These are phyloP conservation scores for Kodamaea kakaduensis DNA, from an alignment of 805 yeast genomes.

Conservation along the genomic window DNA sequence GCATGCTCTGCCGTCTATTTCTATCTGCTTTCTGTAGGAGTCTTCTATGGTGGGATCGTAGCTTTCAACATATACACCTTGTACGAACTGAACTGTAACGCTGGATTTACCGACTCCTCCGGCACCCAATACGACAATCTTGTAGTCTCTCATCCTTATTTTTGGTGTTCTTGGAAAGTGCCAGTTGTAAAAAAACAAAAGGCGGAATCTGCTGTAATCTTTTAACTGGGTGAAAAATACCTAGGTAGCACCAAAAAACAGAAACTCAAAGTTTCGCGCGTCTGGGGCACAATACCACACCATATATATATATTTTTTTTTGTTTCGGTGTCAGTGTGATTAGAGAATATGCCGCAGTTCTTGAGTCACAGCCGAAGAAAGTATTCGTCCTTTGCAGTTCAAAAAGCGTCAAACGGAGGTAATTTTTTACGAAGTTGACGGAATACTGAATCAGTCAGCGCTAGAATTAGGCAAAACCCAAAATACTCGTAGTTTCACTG, in stretches of 20 bases:
- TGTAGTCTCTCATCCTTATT: constrained; percentile 54
- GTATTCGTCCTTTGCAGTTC: too few relatives aligned
- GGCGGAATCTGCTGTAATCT: constrained; percentile 6
- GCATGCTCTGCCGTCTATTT: constrained; percentile 82
- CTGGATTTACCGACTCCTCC: constrained; percentile 98
- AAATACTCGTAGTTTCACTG: too few relatives aligned
- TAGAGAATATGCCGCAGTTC: background rate
- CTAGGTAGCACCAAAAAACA: too few relatives aligned
- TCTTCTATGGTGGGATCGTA: constrained; percentile 98
- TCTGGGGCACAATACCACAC: background rate
- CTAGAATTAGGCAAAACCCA: too few relatives aligned
- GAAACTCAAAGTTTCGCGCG: background rate
- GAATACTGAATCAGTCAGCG: too few relatives aligned
- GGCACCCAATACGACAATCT: constrained; percentile 88
- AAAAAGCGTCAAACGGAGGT: too few relatives aligned
- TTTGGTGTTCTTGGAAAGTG: constrained; percentile 4
- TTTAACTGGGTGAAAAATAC: constrained; percentile 4
- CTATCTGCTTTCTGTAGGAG: constrained; percentile 84
- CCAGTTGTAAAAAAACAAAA: constrained; percentile 5
- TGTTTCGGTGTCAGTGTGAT: background rate
- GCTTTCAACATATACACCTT: constrained; percentile 82
- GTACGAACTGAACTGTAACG: constrained; percentile 86
- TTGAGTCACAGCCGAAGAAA: too few relatives aligned
- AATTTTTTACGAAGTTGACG: too few relatives aligned
- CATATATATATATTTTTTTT: too few relatives aligned